A percentile compares a stretch with the other conserved stretches of the same genome.
Evolutionary conservation across 2,329 filamentous ascomycete genomes (phyloP).

Genomic region (Fusarium sp.): DNA sequence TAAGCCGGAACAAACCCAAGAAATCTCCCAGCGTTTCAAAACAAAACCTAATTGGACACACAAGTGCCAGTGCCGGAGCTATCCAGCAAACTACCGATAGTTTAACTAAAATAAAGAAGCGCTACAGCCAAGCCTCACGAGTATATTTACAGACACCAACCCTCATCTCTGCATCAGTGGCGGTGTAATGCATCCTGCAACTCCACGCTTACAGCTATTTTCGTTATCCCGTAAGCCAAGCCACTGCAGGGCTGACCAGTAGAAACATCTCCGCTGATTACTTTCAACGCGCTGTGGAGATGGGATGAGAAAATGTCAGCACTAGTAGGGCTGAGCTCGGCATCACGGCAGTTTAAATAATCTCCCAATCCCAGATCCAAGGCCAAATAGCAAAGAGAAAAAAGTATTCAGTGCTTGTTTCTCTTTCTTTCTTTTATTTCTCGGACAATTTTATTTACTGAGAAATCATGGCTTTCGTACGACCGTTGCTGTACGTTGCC

Average conservation of each 20-base stretch:
- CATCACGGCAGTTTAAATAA: constrained; percentile 17
- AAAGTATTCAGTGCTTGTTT: not conserved
- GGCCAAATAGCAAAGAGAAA: not conserved
- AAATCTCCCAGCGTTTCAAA: not conserved
- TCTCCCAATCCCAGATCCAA: not conserved
- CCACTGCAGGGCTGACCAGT: not conserved
- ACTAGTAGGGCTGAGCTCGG: constrained; percentile 26
- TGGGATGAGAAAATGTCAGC: constrained; percentile 11
- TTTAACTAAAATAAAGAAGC: constrained; percentile 6
- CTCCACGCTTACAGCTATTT: constrained; percentile 6
- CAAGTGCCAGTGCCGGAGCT: not conserved
- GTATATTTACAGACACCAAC: not conserved
- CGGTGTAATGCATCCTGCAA: constrained; percentile 1
- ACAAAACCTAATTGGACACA: not conserved
- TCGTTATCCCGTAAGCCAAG: constrained; percentile 2
- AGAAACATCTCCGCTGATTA: not conserved
- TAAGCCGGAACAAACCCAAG: not conserved
- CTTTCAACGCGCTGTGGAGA: not conserved
- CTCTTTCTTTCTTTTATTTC: not conserved
- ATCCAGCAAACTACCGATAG: not conserved
- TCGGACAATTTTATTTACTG: not conserved
- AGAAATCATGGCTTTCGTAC: not conserved
- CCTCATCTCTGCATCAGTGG: constrained; percentile 7
- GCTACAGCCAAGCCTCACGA: not conserved
- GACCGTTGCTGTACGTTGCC: constrained; percentile 33